Conservation (phyloP, 2,329 filamentous ascomycete species). For the Paraconiothyrium sp. region DNA sequence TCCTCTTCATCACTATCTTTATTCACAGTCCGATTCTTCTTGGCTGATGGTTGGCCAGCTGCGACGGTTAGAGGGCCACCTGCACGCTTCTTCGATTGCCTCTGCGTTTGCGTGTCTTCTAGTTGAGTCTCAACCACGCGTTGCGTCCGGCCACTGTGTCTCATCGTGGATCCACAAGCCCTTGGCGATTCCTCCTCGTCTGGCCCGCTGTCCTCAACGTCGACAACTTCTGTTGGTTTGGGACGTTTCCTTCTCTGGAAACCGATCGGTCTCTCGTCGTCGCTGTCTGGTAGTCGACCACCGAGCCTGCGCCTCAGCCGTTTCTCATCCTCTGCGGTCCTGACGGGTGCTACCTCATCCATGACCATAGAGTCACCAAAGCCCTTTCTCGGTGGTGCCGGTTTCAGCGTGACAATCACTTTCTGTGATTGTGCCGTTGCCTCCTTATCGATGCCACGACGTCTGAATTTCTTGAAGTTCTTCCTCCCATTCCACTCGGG, state of each 20-base stretch:
- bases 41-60: slow-evolving; percentile 37
- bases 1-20: slow-evolving; percentile 68
- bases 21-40: slow-evolving; percentile 38
- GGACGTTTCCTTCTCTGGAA: slow-evolving; percentile 36
- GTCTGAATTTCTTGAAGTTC: slow-evolving; percentile 93
- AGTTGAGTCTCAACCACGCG: slow-evolving; percentile 43
- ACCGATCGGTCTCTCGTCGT: slow-evolving; percentile 41
- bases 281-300: slow-evolving; percentile 22
- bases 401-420: slow-evolving; percentile 76
- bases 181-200: slow-evolving; percentile 37
- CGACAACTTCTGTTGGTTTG: slow-evolving; percentile 31
- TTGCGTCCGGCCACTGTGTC: slow-evolving; percentile 37
- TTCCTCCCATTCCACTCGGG: slow-evolving; percentile 91
- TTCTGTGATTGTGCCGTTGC: slow-evolving; percentile 56
- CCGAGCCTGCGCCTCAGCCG: slow-evolving; percentile 19
- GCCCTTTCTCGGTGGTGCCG: slow-evolving; percentile 72
- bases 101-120: slow-evolving; percentile 39
- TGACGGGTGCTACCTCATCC: slow-evolving; percentile 50
- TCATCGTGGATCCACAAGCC: slow-evolving; percentile 27
- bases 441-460: slow-evolving; percentile 40
- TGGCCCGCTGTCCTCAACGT: slow-evolving; percentile 44
- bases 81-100: slow-evolving; percentile 37
- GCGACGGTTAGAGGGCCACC: slow-evolving; percentile 29
- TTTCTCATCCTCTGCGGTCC: slow-evolving; percentile 27
- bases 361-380: slow-evolving; percentile 83